Evolutionary conservation across 768 basidiomycete species (phyloP), one percentile per base, ranked within the genome.

Genomic region (Kwoniella shandongensis): DNA sequence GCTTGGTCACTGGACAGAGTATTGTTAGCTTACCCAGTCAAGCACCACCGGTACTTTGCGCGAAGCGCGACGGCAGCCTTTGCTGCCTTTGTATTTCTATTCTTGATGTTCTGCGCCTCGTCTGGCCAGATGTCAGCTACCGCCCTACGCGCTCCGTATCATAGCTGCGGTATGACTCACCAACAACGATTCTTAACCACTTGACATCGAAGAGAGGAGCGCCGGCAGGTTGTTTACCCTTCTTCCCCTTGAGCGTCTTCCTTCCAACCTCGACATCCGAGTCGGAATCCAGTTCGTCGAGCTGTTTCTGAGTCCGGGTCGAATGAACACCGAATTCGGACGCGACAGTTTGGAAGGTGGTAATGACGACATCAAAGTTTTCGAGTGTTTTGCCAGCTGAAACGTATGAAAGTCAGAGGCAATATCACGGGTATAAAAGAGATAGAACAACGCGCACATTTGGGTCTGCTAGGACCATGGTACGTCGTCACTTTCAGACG

Each of bases 21-120:
- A 18, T 10, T n/a, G 13, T 12, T 13, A 6, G 57, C 75, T 55
- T 49, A 77, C 72, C 76, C 91, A 5, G 89, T 92, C 54, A 93
- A 77, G 74, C 87, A 89, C 92, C 92, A 96, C 51, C 88, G 81
- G 75, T 82, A 91, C 67, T 88, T 89, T 13, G 83, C 82, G 44
- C 85, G 75, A n/a, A 94, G 79, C 5, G 81, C 87, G 58, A 84
- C 88, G 58, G 89, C 90, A 0, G 89, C 91, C 35, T 85, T 67
- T 4, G 89, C 85, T 27, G 83, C 83, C 69, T 90, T 88, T 0
- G 81, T 88, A 32, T 81, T 85, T 47, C 84, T 81, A 68, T 92
- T 91, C 80, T 93, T 94, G 79, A 96, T 94, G 66, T 87, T 89
- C 72, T 96, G 92, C 0, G 92, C 92, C 70, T 96, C 91, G 69